Evolutionary conservation across 2,329 filamentous ascomycete genomes (phyloP).

Genomic region (Coniella vitis): DNA sequence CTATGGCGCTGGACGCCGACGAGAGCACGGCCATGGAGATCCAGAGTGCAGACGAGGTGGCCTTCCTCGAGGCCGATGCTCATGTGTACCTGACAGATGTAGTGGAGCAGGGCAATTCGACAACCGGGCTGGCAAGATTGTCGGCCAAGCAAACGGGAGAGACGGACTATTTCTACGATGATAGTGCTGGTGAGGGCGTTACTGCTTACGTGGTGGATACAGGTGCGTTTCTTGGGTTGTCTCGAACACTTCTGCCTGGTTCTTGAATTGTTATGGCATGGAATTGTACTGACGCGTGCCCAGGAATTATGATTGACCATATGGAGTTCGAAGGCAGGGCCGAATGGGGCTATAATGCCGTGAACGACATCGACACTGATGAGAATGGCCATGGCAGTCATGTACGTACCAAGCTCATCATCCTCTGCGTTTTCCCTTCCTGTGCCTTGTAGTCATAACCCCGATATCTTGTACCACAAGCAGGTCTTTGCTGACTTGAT

Average conservation of each 20-base stretch:
- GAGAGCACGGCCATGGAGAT: constrained; percentile 33
- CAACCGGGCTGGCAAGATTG: constrained; percentile 46
- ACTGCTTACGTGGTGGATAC: constrained; percentile 61
- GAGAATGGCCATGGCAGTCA: constrained; percentile 59
- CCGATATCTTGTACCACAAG: background rate
- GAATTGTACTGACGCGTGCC: background rate
- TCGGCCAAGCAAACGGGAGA: constrained; percentile 34
- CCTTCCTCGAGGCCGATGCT: constrained; percentile 40
- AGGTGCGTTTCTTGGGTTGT: constrained; percentile 21
- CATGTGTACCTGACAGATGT: constrained; percentile 36
- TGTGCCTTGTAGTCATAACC: background rate
- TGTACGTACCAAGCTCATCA: constrained; percentile 22
- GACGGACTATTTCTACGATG: constrained; percentile 44
- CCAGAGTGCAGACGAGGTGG: constrained; percentile 35
- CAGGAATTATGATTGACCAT: constrained; percentile 47
- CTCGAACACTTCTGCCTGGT: too few relatives aligned
- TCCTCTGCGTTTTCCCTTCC: background rate
- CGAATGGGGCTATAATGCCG: constrained; percentile 44
- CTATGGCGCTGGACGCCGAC: constrained; percentile 36
- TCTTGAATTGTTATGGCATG: too few relatives aligned
- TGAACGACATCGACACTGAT: constrained; percentile 43
- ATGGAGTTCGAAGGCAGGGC: constrained; percentile 50
- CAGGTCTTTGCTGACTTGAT: background rate
- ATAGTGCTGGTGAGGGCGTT: constrained; percentile 45
- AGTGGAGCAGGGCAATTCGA: constrained; percentile 46